Evolutionary conservation across 108 stramenopile species (phyloP), one percentile per base, ranked within the genome.

Genomic region (Hondaea fermentalgiana): DNA sequence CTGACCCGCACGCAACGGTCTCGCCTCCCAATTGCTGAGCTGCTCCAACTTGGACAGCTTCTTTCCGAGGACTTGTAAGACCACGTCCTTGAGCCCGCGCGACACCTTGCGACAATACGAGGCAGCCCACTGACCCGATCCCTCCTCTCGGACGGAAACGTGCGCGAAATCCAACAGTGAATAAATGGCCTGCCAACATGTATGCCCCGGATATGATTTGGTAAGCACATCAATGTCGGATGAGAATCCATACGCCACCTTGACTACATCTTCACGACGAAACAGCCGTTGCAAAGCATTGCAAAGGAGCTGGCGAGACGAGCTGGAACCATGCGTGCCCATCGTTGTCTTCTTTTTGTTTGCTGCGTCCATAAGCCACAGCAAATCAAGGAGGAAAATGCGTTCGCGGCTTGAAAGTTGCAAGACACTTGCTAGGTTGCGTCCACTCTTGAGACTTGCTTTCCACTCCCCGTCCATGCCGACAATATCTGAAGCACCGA

Each of bases 391-490:
- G 6, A 83, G 8, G 4, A 53, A 83, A 0, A 83, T 45, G n/a
- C 51, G 76, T 6, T 12, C 12, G 10, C 76, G 76, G 25, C 45
- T 53, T 8, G 49, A 47, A 12, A 83, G n/a, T 3, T 83, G 76
- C 51, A 83, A 35, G 6, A 83, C 28, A 23, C 76, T 83, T 16
- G 51, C 76, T 1, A 53, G n/a, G 16, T 83, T 53, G 45, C 49
- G 49, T 6, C 45, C 19, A 53, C 23, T n/a, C 17, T 47, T 16
- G 0, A 83, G 51, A 53, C 51, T 53, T 23, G 76, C 49, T 45
- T 83, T 83, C 76, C 76, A 83, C 76, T 83, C 76, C 10, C 49
- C 45, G 23, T 83, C 76, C 76, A 83, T 47, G 6, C 23, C 76
- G 14, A 83, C 76, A 53, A 83, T 53, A 3, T 47, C n/a, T 12